Conservation (phyloP, 2,329 filamentous ascomycete species). For the Penicillium oxalicum region DNA sequence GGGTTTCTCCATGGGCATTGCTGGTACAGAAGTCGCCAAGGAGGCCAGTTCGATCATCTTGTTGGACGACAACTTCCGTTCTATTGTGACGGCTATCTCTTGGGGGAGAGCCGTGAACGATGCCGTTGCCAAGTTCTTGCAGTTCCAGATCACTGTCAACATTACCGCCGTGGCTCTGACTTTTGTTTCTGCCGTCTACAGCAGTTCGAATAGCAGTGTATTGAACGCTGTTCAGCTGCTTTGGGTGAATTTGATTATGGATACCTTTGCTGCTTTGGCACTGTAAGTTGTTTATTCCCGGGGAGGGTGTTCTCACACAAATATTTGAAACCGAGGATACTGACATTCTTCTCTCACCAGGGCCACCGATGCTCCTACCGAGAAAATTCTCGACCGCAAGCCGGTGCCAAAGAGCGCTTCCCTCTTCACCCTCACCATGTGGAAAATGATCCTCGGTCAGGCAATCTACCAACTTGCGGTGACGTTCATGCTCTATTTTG, state of each 20-base stretch:
- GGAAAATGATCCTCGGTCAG: constrained; percentile 98
- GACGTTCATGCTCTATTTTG: constrained; percentile 79
- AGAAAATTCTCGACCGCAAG: constrained; percentile 72
- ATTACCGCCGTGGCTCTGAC: constrained; percentile 83
- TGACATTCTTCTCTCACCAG: constrained; percentile 9
- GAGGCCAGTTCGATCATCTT: constrained; percentile 64
- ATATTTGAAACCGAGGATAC: neutral
- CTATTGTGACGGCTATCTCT: constrained; percentile 61
- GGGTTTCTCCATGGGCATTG: constrained; percentile 63
- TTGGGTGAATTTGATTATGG: constrained; percentile 98
- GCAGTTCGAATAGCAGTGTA: constrained; percentile 62
- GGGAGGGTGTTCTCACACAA: neutral
- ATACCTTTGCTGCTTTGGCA: constrained; percentile 83
- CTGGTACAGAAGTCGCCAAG: constrained; percentile 62
- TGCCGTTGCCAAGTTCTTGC: constrained; percentile 61
- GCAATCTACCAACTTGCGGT: constrained; percentile 77
- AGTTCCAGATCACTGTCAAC: constrained; percentile 70
- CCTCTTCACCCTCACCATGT: constrained; percentile 85
- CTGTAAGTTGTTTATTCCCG: constrained; percentile 39
- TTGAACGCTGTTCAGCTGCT: constrained; percentile 85
- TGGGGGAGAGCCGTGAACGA: constrained; percentile 67
- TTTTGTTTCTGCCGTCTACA: constrained; percentile 79
- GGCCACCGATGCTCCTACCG: constrained; percentile 82
- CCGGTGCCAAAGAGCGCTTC: constrained; percentile 68
- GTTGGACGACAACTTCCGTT: constrained; percentile 60